Conservation (phyloP, 352 stramenopile genomes). For the Globisporangium radiosum region DNA sequence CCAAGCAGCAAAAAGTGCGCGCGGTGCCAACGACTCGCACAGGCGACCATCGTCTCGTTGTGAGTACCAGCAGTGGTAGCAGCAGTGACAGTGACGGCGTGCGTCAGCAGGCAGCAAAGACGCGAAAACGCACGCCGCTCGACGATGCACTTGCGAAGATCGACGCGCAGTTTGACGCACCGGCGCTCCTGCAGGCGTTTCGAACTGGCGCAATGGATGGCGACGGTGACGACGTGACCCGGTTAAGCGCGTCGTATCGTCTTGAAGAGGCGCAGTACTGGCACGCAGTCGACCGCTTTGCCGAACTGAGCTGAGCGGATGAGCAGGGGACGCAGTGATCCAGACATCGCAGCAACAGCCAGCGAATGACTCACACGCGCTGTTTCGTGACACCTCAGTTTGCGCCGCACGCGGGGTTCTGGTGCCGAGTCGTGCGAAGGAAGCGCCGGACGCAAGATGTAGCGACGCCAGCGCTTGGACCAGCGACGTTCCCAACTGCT, state of each 20-base stretch:
- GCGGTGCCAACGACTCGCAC: neutral
- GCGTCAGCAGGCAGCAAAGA: neutral
- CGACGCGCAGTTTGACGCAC: slow-evolving; percentile 7
- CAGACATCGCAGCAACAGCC: too few relatives aligned
- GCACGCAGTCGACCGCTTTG: slow-evolving; percentile 16
- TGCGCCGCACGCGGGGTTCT: too few relatives aligned
- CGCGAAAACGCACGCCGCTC: slow-evolving; percentile 4
- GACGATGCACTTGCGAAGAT: slow-evolving; percentile 13
- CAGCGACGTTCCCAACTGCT: too few relatives aligned
- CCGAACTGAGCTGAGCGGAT: slow-evolving; percentile 3
- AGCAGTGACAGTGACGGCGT: neutral
- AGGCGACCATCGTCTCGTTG: neutral
- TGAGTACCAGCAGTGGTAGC: slow-evolving; percentile 3
- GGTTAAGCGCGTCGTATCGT: neutral
- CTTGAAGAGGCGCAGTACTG: slow-evolving; percentile 15
- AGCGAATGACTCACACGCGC: too few relatives aligned
- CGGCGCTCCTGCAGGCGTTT: neutral
- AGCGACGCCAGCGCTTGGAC: too few relatives aligned
- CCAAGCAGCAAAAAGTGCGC: slow-evolving; percentile 12
- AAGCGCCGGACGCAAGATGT: too few relatives aligned
- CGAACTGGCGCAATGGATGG: neutral
- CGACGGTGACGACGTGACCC: neutral
- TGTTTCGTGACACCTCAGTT: too few relatives aligned
- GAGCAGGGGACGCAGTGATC: too few relatives aligned
- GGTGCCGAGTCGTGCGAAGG: too few relatives aligned